Conservation (phyloP, 129 eudicot genomes). For the Pseudognaphalium luteoalbum region DNA sequence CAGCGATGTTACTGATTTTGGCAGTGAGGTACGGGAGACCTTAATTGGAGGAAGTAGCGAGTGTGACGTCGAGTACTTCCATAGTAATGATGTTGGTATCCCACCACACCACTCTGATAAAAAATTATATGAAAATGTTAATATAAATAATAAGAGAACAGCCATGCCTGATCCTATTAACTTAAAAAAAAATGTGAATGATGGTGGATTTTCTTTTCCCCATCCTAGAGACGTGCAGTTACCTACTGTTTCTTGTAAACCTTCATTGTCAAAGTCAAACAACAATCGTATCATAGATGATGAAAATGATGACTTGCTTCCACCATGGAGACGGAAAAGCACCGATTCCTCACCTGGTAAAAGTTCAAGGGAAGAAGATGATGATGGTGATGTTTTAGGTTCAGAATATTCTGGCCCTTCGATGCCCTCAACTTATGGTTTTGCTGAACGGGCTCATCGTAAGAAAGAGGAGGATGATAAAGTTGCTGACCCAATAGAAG, state of each 20-base stretch:
- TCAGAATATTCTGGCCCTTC: conserved; percentile 73
- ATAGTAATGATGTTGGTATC: conserved; percentile 43
- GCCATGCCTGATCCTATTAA: conserved; percentile 43
- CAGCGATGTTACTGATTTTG: conserved; percentile 62
- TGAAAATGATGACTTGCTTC: conserved; percentile 66
- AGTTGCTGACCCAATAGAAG: conserved; percentile 43
- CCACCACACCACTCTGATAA: conserved; percentile 39
- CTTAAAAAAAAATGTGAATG: conserved; percentile 44
- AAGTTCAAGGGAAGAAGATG: conserved; percentile 64
- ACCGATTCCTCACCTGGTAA: conserved; percentile 64
- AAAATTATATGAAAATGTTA: conserved; percentile 32
- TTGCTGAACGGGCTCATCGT: conserved; percentile 45
- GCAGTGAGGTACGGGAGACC: conserved; percentile 58
- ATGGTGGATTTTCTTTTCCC: conserved; percentile 76
- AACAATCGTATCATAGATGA: conserved; percentile 32
- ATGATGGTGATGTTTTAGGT: conserved; percentile 43
- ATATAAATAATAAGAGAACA: conserved; percentile 41
- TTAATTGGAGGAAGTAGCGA: conserved; percentile 79
- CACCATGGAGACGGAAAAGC: conserved; percentile 66
- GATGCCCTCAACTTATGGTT: conserved; percentile 60
- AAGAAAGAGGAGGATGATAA: conserved; percentile 54
- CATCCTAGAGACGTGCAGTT: conserved; percentile 68
- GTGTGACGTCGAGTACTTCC: conserved; percentile 64
- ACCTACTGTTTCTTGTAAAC: conserved; percentile 42
- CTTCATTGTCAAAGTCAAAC: conserved; percentile 59